Evolutionary conservation across 352 stramenopile species (phyloP), one percentile per base, ranked within the genome.

Genomic region (Saprolegnia diclina): DNA sequence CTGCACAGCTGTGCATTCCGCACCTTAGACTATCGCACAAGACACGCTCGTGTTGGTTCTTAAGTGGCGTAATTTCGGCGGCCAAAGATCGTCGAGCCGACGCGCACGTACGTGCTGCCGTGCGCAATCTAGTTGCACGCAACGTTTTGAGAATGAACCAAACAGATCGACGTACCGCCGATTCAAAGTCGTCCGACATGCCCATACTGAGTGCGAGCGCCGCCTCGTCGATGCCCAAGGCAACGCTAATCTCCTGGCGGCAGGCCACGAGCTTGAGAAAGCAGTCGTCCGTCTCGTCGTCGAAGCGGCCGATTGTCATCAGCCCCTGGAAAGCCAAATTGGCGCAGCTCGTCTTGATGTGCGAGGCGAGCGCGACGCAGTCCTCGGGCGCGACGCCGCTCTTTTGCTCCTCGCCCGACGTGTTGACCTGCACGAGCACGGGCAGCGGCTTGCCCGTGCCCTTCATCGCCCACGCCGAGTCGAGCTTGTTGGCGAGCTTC

Each of bases 21-120:
- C 32, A 50, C n/a, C n/a, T n/a, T n/a, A n/a, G n/a, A n/a, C n/a
- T n/a, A n/a, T n/a, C n/a, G n/a, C n/a, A n/a, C n/a, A n/a, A n/a
- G n/a, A n/a, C n/a, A n/a, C n/a, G n/a, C n/a, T n/a, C n/a, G n/a
- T n/a, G n/a, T n/a, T n/a, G n/a, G n/a, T n/a, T 14, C 1, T 40
- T 46, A 64, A 50, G 21, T 67, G 9, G 42, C 21, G 61, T 99
- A 99, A 76, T 97, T 88, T 71, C 97, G 81, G 46, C 87, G 83
- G 54, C 97, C 97, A 80, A 99, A 99, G 73, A 99, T 99, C 50
- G 92, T 98, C 64, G 89, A 98, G 56, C 97, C 97, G 14, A 99
- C 91, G 69, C 97, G 83, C 5, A 99, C 94, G 72, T 92, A 97
- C 35, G 95, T 99, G 38, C 93, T 97, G 48, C 96, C 97, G 66